phyloP scores from a whole-genome alignment of 495 filamentous ascomycete genomes.

The Podospora didyma region DNA sequence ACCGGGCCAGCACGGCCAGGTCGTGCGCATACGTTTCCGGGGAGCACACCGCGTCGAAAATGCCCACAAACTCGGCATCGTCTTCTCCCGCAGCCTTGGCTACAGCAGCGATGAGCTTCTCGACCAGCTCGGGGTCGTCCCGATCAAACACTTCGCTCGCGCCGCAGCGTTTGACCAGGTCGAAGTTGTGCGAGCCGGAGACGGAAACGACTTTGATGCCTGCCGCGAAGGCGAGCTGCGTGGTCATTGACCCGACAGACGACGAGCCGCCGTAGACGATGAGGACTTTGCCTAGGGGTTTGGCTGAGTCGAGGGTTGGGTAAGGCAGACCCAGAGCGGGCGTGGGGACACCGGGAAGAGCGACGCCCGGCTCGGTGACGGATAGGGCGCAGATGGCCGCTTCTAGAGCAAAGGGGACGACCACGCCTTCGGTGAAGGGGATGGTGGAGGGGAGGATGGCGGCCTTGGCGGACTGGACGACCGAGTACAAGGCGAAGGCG shows the following conservation, averaged over 20 bases:
- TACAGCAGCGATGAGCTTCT: conserved; percentile 14
- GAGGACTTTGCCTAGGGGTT: background rate
- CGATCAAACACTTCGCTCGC: conserved; percentile 57
- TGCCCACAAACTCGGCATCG: conserved; percentile 17
- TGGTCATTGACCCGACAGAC: conserved; percentile 3
- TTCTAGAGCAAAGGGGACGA: conserved; percentile 42
- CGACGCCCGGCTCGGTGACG: conserved; percentile 21
- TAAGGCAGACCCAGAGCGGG: conserved; percentile 29
- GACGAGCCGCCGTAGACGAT: conserved; percentile 5
- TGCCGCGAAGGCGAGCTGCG: conserved; percentile 8
- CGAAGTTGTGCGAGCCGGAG: conserved; percentile 48
- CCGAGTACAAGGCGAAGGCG: conserved; percentile 9
- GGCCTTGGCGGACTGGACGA: conserved; percentile 16
- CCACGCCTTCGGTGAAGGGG: conserved; percentile 35
- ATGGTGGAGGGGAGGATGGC: conserved; percentile 30
- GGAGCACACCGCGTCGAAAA: conserved; percentile 39
- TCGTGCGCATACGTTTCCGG: conserved; percentile 30
- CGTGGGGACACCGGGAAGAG: conserved; percentile 22
- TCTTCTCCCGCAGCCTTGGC: background rate
- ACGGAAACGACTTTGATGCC: conserved; percentile 40
- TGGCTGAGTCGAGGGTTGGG: conserved; percentile 23
- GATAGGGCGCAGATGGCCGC: conserved; percentile 46
- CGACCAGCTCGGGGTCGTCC: conserved; percentile 26
- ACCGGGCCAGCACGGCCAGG: conserved; percentile 30
- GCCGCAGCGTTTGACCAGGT: conserved; percentile 46